Conservation (phyloP, 2,329 filamentous ascomycete genomes). For the Simplicillium aogashimaense region DNA sequence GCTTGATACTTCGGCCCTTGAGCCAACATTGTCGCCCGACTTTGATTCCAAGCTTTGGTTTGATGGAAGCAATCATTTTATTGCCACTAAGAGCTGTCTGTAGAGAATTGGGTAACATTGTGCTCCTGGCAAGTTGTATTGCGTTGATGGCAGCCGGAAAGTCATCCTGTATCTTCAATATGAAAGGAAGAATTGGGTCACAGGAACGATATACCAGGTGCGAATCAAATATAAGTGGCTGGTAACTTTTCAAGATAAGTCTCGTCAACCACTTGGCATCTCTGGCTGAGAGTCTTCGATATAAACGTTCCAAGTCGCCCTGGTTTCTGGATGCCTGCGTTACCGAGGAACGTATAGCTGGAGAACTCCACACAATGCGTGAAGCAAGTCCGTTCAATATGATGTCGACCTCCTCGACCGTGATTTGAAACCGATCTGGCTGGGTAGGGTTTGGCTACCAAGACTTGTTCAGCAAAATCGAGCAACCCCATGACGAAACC, state of each 20-base stretch:
- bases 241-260: conserved; percentile 66
- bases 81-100: conserved; percentile 6
- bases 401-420: conserved; percentile 63
- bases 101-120: conserved; percentile 10
- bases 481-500: neutral
- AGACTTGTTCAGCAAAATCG: conserved; percentile 9
- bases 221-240: conserved; percentile 54
- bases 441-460: conserved; percentile 33
- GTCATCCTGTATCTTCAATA: conserved; percentile 61
- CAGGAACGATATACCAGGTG: conserved; percentile 46
- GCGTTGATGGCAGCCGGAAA: conserved; percentile 50
- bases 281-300: conserved; percentile 47
- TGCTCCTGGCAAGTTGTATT: conserved; percentile 26
- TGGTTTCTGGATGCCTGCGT: conserved; percentile 19
- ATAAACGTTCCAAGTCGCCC: conserved; percentile 43
- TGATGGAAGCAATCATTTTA: conserved; percentile 23
- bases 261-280: conserved; percentile 86
- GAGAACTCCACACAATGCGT: conserved; percentile 60
- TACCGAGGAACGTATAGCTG: conserved; percentile 36
- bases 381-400: conserved; percentile 58
- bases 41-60: conserved; percentile 50
- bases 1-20: conserved; percentile 61
- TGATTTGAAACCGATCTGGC: conserved; percentile 33
- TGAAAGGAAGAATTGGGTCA: conserved; percentile 59
- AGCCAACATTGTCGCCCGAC: conserved; percentile 54